Conservation (phyloP, 2,329 filamentous ascomycete species). For the Aspergillus cejpii region DNA sequence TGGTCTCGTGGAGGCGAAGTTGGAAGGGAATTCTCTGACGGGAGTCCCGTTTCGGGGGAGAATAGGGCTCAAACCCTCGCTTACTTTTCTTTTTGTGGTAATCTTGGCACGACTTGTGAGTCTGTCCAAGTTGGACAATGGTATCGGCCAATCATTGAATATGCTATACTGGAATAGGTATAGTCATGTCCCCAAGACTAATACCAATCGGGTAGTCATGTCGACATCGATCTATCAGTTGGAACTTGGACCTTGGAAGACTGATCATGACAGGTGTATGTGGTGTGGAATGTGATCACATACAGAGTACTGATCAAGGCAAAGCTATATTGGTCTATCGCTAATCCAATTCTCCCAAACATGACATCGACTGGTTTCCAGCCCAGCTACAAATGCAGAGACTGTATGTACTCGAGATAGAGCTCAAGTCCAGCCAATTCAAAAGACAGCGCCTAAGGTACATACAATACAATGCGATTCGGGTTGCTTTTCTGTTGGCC, state of each 20-base stretch:
- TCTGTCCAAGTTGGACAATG: not conserved
- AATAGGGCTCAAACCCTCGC: slow-evolving; percentile 38
- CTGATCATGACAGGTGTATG: not conserved
- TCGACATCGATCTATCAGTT: slow-evolving; percentile 15
- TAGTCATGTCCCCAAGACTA: not conserved
- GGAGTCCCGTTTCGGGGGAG: slow-evolving; percentile 24
- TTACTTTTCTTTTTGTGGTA: slow-evolving; percentile 27
- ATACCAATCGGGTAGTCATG: not conserved
- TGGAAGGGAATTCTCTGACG: slow-evolving; percentile 30
- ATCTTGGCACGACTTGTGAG: not conserved
- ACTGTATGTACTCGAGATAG: not conserved
- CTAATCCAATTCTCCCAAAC: slow-evolving; percentile 12
- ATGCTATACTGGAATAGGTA: not conserved
- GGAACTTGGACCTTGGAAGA: not conserved
- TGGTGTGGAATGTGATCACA: no score
- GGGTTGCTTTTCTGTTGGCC: not conserved
- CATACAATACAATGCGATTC: not conserved
- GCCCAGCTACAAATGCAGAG: not conserved
- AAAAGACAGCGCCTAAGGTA: not conserved
- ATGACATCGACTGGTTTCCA: not conserved
- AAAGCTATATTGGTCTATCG: slow-evolving; percentile 8
- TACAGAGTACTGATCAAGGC: not conserved
- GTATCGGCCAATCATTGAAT: not conserved
- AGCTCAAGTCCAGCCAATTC: not conserved
- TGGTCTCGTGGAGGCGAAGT: slow-evolving; percentile 32